Conservation (phyloP, 2,329 filamentous ascomycete genomes). For the Penicillium crustosum region DNA sequence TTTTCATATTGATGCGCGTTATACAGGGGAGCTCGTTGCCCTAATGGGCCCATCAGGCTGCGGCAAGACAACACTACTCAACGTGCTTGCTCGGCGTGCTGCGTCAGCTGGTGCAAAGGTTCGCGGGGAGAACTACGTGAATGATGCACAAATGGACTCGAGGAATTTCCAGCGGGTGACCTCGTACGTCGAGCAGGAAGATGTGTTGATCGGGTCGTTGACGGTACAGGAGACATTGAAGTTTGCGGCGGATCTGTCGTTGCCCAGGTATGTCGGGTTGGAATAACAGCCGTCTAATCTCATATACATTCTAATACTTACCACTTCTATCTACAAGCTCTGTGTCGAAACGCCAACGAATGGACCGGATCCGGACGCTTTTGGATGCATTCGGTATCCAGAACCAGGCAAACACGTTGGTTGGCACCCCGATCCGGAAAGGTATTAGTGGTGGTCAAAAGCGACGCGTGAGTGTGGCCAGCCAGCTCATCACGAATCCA, state of each 20-base stretch:
- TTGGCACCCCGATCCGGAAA: slow-evolving; percentile 80
- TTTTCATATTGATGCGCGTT: not conserved
- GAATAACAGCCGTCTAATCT: not conserved
- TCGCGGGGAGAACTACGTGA: slow-evolving; percentile 59
- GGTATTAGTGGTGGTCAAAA: slow-evolving; percentile 86
- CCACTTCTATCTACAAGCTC: slow-evolving; percentile 35
- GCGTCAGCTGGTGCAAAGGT: slow-evolving; percentile 55
- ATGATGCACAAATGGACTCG: slow-evolving; percentile 58
- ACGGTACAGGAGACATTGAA: slow-evolving; percentile 77
- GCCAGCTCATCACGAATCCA: slow-evolving; percentile 76
- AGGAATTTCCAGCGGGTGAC: slow-evolving; percentile 64
- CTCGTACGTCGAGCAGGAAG: slow-evolving; percentile 84
- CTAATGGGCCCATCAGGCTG: slow-evolving; percentile 74
- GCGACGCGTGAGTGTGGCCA: slow-evolving; percentile 74
- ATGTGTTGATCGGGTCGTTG: slow-evolving; percentile 76
- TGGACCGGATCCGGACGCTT: slow-evolving; percentile 63
- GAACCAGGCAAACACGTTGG: slow-evolving; percentile 66
- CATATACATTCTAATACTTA: not conserved
- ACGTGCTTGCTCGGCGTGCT: slow-evolving; percentile 68
- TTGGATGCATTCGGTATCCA: slow-evolving; percentile 72
- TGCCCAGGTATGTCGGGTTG: slow-evolving; percentile 50
- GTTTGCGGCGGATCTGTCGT: slow-evolving; percentile 70
- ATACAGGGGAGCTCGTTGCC: slow-evolving; percentile 67
- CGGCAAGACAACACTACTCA: slow-evolving; percentile 82
- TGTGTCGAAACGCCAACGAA: slow-evolving; percentile 58